These are phyloP conservation scores for Dothiorella sarmentorum DNA, from an alignment of 2,329 filamentous ascomycete species.

Conservation along the genomic window DNA sequence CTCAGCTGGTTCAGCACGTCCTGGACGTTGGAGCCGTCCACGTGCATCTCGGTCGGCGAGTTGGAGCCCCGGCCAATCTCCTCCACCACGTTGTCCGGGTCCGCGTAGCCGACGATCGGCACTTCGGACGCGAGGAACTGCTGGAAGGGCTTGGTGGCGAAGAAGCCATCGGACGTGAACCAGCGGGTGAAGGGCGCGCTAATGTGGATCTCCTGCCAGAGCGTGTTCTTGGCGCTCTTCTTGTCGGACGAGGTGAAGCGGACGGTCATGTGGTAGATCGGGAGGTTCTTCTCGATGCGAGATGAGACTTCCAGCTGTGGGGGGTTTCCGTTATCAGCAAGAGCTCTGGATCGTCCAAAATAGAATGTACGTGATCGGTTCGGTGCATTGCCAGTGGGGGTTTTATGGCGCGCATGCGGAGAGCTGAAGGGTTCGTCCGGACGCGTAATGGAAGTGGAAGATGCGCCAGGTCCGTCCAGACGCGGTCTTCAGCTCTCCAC, in stretches of 20 bases:
- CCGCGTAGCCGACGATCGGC: constrained; percentile 61
- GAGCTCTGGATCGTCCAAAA: too few species aligned
- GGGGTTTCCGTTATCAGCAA: background rate
- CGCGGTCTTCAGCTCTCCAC: too few species aligned
- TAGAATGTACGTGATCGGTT: too few species aligned
- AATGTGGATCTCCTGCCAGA: constrained; percentile 50
- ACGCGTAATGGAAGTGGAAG: too few species aligned
- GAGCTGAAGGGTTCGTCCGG: too few species aligned
- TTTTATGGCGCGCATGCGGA: too few species aligned
- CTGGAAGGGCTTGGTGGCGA: constrained; percentile 74
- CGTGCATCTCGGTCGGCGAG: constrained; percentile 25
- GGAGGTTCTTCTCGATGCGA: constrained; percentile 72
- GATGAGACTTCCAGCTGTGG: constrained; percentile 68
- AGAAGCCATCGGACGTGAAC: constrained; percentile 71
- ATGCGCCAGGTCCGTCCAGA: background rate
- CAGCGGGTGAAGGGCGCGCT: constrained; percentile 66
- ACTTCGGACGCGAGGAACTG: constrained; percentile 69
- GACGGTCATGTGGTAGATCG: constrained; percentile 74
- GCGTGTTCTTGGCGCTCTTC: constrained; percentile 29
- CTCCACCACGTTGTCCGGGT: constrained; percentile 53
- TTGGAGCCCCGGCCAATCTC: constrained; percentile 38
- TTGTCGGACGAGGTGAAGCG: constrained; percentile 41
- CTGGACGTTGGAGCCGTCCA: constrained; percentile 31
- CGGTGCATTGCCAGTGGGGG: too few species aligned
- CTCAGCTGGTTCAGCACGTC: constrained; percentile 38